Evolutionary conservation across 805 yeast species (phyloP).

Genomic region (Torulaspora delbrueckii): DNA sequence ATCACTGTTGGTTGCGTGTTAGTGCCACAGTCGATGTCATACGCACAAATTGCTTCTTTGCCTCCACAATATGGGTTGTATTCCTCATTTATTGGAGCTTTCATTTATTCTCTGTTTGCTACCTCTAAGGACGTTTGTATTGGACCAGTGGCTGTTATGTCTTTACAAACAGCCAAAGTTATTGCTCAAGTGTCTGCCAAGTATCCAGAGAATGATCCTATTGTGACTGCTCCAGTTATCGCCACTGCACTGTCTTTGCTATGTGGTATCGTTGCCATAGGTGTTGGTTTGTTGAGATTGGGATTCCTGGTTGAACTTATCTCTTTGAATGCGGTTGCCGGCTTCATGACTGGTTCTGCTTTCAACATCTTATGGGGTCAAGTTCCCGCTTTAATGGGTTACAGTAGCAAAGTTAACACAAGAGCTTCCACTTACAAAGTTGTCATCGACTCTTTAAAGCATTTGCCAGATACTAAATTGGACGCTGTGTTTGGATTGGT

Average conservation of each 20-base stretch:
- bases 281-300: slow-evolving; percentile 73
- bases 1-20: slow-evolving; percentile 88
- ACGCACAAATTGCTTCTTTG: slow-evolving; percentile 80
- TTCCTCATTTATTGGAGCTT: slow-evolving; percentile 87
- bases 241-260: slow-evolving; percentile 76
- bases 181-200: slow-evolving; percentile 56
- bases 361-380: slow-evolving; percentile 78
- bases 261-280: slow-evolving; percentile 82
- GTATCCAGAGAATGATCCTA: slow-evolving; percentile 37
- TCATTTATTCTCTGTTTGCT: slow-evolving; percentile 84
- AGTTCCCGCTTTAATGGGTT: slow-evolving; percentile 83
- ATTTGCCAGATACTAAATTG: slow-evolving; percentile 59
- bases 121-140: slow-evolving; percentile 93
- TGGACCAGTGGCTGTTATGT: slow-evolving; percentile 97
- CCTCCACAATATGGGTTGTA: slow-evolving; percentile 82
- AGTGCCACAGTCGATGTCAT: slow-evolving; percentile 95
- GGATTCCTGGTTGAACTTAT: slow-evolving; percentile 88
- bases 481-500: slow-evolving; percentile 91
- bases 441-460: slow-evolving; percentile 64
- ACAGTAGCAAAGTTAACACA: slow-evolving; percentile 58
- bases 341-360: slow-evolving; percentile 95
- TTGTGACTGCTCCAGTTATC: slow-evolving; percentile 57
- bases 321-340: slow-evolving; percentile 87
- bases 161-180: slow-evolving; percentile 75
- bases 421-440: slow-evolving; percentile 66